These are phyloP conservation scores for Talaromyces sp. DNA, from an alignment of 2,329 filamentous ascomycete genomes.

Conservation along the genomic window DNA sequence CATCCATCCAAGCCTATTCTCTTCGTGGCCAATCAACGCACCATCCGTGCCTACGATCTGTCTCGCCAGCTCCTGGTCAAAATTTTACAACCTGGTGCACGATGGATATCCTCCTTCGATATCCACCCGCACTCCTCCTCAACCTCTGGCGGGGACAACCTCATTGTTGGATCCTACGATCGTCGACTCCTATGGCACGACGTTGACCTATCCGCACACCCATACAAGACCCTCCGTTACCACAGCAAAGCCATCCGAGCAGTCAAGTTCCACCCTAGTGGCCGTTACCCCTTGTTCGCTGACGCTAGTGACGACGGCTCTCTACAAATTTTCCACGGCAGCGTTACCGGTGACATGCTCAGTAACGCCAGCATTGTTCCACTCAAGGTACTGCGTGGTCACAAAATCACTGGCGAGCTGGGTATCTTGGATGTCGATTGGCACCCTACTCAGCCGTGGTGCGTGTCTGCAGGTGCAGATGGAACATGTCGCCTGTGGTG, in stretches of 20 bases:
- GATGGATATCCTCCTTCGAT: slow-evolving; percentile 92
- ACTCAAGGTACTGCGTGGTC: slow-evolving; percentile 86
- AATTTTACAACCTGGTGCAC: slow-evolving; percentile 85
- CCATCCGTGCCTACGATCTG: slow-evolving; percentile 90
- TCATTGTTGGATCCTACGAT: slow-evolving; percentile 94
- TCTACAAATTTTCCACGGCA: slow-evolving; percentile 94
- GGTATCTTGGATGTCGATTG: slow-evolving; percentile 94
- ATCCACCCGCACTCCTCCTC: slow-evolving; percentile 86
- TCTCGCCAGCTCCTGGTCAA: slow-evolving; percentile 88
- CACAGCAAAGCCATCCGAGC: slow-evolving; percentile 86
- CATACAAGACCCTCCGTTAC: slow-evolving; percentile 96
- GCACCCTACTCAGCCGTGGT: slow-evolving; percentile 93
- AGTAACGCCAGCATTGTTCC: slow-evolving; percentile 96
- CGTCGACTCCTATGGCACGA: slow-evolving; percentile 94
- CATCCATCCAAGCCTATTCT: slow-evolving; percentile 90
- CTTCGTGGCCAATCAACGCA: slow-evolving; percentile 92
- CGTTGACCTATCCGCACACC: slow-evolving; percentile 80
- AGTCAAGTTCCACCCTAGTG: slow-evolving; percentile 78
- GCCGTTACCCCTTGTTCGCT: slow-evolving; percentile 79
- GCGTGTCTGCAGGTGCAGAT: slow-evolving; percentile 89
- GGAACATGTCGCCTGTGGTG: slow-evolving; percentile 90
- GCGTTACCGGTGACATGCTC: slow-evolving; percentile 90
- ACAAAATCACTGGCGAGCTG: slow-evolving; percentile 78
- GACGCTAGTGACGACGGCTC: slow-evolving; percentile 94
- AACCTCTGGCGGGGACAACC: slow-evolving; percentile 85